Evolutionary conservation across 2,329 filamentous ascomycete species (phyloP).

Genomic region (Fusarium tricinctum): DNA sequence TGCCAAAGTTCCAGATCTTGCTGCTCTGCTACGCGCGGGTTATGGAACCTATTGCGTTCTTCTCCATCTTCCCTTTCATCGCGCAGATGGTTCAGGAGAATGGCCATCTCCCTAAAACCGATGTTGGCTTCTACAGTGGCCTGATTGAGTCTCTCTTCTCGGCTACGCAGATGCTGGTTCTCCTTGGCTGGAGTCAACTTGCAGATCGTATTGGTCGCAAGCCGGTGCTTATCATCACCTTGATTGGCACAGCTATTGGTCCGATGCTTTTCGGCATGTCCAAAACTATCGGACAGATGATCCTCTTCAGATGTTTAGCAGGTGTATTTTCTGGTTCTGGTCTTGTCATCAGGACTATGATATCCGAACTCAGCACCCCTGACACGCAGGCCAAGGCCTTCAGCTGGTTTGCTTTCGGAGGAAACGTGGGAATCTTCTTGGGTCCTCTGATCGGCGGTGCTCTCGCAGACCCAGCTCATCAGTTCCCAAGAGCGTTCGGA

Average conservation of each 20-base stretch:
- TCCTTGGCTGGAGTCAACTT: constrained; percentile 78
- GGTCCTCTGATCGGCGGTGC: constrained; percentile 79
- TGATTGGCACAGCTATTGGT: constrained; percentile 72
- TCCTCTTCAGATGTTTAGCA: constrained; percentile 77
- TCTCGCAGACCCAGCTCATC: constrained; percentile 75
- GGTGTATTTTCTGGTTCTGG: constrained; percentile 81
- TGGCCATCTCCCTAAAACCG: constrained; percentile 70
- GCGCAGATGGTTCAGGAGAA: constrained; percentile 81
- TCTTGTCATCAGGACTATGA: constrained; percentile 82
- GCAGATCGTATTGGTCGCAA: constrained; percentile 78
- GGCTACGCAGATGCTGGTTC: constrained; percentile 80
- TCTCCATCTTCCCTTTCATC: constrained; percentile 85
- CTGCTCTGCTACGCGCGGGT: constrained; percentile 80
- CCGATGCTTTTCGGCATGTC: constrained; percentile 78
- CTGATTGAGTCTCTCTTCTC: constrained; percentile 82
- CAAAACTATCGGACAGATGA: constrained; percentile 78
- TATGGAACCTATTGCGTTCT: constrained; percentile 85
- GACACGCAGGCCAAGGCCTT: constrained; percentile 81
- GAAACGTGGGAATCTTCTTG: constrained; percentile 80
- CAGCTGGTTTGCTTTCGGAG: constrained; percentile 81
- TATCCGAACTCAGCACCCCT: constrained; percentile 78
- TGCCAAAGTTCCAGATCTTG: constrained; percentile 73
- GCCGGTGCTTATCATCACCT: constrained; percentile 76
- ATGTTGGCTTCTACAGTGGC: constrained; percentile 85
- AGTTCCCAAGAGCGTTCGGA: constrained; percentile 71